A percentile compares a stretch with the other conserved stretches of the same genome.
phyloP scores from a whole-genome alignment of 352 stramenopile genomes.

The Thalassiosira exigua region DNA sequence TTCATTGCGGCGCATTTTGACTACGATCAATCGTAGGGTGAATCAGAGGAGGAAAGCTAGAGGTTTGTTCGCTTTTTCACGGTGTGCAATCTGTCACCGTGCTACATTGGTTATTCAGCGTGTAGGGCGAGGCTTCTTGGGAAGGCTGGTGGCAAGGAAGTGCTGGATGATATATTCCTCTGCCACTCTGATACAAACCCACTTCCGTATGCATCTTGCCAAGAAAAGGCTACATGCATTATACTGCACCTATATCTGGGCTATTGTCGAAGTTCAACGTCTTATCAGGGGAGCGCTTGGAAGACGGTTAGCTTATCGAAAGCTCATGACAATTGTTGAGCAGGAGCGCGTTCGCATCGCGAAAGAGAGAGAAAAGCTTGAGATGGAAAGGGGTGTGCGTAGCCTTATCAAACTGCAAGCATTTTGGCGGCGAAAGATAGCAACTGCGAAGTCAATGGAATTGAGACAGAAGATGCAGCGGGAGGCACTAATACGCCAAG shows the following conservation, averaged over 20 bases:
- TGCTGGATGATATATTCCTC: conserved; percentile 24
- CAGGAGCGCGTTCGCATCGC: conserved; percentile 33
- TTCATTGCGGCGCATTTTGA: too few species aligned
- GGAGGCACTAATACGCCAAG: conserved; percentile 32
- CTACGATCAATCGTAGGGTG: too few species aligned
- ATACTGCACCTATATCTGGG: conserved; percentile 19
- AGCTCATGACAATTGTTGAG: conserved; percentile 40
- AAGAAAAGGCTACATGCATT: conserved; percentile 18
- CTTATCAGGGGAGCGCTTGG: conserved; percentile 42
- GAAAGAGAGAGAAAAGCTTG: conserved; percentile 32
- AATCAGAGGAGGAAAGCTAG: too few species aligned
- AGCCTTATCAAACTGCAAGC: conserved; percentile 40
- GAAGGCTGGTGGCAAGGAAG: conserved; percentile 22
- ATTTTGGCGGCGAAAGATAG: conserved; percentile 28
- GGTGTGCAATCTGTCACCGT: too few species aligned
- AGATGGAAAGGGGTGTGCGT: conserved; percentile 34
- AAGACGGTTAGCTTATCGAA: conserved; percentile 44
- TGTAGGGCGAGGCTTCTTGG: conserved; percentile 36
- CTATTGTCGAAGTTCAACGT: conserved; percentile 42
- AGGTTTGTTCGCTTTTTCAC: too few species aligned
- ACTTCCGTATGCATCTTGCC: conserved; percentile 40
- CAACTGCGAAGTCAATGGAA: conserved; percentile 5
- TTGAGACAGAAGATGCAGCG: conserved; percentile 31
- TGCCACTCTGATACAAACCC: conserved; percentile 45
- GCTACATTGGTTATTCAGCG: too few species aligned